Base-by-base conservation (phyloP, 2,329 filamentous ascomycete species). In the Cytospora piceae region DNA sequence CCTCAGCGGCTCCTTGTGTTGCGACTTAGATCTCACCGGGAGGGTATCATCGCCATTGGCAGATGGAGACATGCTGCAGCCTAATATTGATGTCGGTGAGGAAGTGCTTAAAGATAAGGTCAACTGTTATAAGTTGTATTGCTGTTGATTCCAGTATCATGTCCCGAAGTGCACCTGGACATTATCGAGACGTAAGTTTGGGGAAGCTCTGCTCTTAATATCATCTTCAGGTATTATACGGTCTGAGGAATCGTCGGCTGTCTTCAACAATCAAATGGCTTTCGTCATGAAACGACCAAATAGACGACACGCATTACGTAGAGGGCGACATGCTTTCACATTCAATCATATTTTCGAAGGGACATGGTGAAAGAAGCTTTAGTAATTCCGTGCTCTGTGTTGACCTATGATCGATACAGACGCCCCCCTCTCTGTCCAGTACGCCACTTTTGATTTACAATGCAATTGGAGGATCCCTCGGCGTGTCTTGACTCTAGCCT, bases 1-100 rank as follows among this genome's bases (percentile, higher is more conserved):
- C 73, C 82, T 80, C 9, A 86, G 73, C 0, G 83, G 83, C 67
- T 77, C 72, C 0, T 63, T 66, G 24, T 67, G 67, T 4, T 68
- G 68, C 12, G 54, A 20, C 12, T 67, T 37, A 2, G 61, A 60
- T 54, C 69, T 70, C 39, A 66, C 42, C 14, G 69, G 65, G n/a
- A 49, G n/a, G 29, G 63, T 39, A 4, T 70, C 66, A 6, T 59
- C 55, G 14, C 72, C 71, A 15, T 72, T 64, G 11, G 72, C 72
- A 12, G 68, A 67, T 4, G 69, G 69, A 7, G 73, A 68, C 72
- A 73, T 73, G 37, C 14, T 69, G 20, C 27, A 46, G 17, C 14
- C 6, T 1, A 34, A 34, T 24, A n/a, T 9, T 27, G n/a, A 24
- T 31, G n/a, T 37, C 14, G 2, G 22, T 5, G n/a, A 22, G 22